Base-by-base conservation (phyloP, 495 filamentous ascomycete species). In the Pyrenopolyporus hunteri region DNA sequence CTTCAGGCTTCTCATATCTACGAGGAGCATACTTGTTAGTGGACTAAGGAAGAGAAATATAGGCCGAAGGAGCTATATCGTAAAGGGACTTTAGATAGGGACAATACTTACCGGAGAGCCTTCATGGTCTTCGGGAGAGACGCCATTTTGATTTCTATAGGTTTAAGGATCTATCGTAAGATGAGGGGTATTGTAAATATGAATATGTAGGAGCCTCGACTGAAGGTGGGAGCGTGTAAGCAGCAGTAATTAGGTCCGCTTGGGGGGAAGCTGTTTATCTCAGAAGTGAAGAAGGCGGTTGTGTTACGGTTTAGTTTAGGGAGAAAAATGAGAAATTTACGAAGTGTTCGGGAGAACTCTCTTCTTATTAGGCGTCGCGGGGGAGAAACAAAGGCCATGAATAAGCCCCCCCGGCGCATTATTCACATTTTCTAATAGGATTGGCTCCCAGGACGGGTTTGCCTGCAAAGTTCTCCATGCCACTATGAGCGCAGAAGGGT, bases 1-100 rank as follows among this genome's bases (percentile, higher is more conserved):
- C 74, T 72, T 82, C 70, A 1, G 85, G 85, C 78, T 87, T 82
- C 57, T 83, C 78, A 70, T 88, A 87, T 66, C 84, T 87, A 68
- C 47, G 11, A 68, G 29, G 17, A 31, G 29, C 13, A 52, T 32
- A 17, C 31, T 16, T 59, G 59, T 58, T 63, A 70, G 59, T 36
- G 9, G 29, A 16, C 14, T 37, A 44, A 3, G 32, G 5, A 2
- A 10, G 14, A 19, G 19, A 5, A 8, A 8, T 9, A 31, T 13
- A 17, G 19, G 5, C 5, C 13, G 9, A 49, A 49, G 17, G 26
- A 29, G 28, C 42, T 35, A 14, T 22, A 22, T 47, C n/a, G 33
- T 2, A 11, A 6, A 10, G 19, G 32, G 44, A 32, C 26, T 52
- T 14, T 16, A 8, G 40, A 46, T 23, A 8, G 32, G 56, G 16